These are phyloP conservation scores for Ophiostoma australiae DNA, from an alignment of 2,329 filamentous ascomycete genomes.

Conservation along the genomic window DNA sequence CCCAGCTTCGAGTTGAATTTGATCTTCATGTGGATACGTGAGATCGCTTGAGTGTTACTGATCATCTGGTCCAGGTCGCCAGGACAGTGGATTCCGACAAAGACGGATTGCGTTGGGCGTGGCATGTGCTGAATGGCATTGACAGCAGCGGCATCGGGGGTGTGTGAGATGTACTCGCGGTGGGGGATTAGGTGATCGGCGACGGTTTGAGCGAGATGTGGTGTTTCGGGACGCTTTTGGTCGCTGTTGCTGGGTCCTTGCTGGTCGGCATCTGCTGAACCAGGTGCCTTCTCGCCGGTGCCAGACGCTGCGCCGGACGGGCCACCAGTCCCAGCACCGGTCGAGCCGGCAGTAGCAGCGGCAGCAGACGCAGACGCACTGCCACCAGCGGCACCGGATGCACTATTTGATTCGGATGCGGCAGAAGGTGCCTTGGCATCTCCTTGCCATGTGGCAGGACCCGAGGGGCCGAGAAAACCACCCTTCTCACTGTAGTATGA, in stretches of 20 bases:
- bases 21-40: slow-evolving; percentile 68
- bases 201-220: slow-evolving; percentile 19
- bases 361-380: not conserved
- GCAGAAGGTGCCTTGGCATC: slow-evolving; percentile 10
- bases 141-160: slow-evolving; percentile 53
- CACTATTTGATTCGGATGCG: not conserved
- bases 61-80: slow-evolving; percentile 50
- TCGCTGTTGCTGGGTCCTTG: not conserved
- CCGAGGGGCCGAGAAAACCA: slow-evolving; percentile 58
- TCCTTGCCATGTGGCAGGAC: not conserved
- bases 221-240: slow-evolving; percentile 16
- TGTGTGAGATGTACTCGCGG: slow-evolving; percentile 57
- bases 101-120: slow-evolving; percentile 56
- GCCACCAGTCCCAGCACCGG: not conserved
- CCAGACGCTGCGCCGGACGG: not conserved
- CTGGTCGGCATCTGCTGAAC: not conserved
- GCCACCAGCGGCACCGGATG: not conserved
- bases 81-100: slow-evolving; percentile 68
- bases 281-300: not conserved
- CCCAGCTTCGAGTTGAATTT: slow-evolving; percentile 59
- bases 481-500: slow-evolving; percentile 66
- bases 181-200: slow-evolving; percentile 41
- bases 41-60: slow-evolving; percentile 65
- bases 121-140: slow-evolving; percentile 57
- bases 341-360: slow-evolving; percentile 14